Evolutionary conservation across 2,329 filamentous ascomycete species (phyloP).

Genomic region (Leptographium procerum): DNA sequence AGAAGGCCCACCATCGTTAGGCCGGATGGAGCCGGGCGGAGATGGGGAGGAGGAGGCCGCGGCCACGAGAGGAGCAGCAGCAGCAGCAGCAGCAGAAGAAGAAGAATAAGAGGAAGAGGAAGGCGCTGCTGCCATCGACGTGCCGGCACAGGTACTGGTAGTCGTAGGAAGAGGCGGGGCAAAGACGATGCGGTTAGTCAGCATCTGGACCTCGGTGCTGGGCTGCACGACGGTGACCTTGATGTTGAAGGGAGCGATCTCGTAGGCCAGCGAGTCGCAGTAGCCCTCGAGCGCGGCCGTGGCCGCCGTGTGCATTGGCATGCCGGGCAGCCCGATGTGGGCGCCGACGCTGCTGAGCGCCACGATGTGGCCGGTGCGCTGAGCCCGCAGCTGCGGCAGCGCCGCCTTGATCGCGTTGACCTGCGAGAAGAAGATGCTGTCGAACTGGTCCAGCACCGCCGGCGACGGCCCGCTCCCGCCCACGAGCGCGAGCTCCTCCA

Average conservation of each 20-base stretch:
- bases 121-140: neutral
- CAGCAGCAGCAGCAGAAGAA: too few species aligned
- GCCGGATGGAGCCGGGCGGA: too few species aligned
- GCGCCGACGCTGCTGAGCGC: constrained; percentile 82
- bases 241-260: constrained; percentile 93
- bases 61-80: too few species aligned
- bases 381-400: constrained; percentile 66
- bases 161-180: constrained; percentile 63
- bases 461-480: constrained; percentile 41
- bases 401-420: constrained; percentile 91
- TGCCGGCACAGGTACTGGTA: constrained; percentile 24
- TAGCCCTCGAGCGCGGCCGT: constrained; percentile 95
- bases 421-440: constrained; percentile 88
- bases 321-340: constrained; percentile 83
- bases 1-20: too few species aligned
- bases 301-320: constrained; percentile 83
- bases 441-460: constrained; percentile 82
- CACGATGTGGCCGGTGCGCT: constrained; percentile 81
- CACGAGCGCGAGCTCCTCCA: constrained; percentile 76
- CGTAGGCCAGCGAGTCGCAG: constrained; percentile 89
- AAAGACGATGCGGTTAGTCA: constrained; percentile 79
- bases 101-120: too few species aligned
- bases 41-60: too few species aligned
- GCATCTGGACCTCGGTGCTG: constrained; percentile 78
- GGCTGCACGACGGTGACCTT: constrained; percentile 94